Percentiles rank a stretch among this genome's conserved stretches.
Conservation (phyloP, 306 rosid species). For the Begonia loranthoides region DNA sequence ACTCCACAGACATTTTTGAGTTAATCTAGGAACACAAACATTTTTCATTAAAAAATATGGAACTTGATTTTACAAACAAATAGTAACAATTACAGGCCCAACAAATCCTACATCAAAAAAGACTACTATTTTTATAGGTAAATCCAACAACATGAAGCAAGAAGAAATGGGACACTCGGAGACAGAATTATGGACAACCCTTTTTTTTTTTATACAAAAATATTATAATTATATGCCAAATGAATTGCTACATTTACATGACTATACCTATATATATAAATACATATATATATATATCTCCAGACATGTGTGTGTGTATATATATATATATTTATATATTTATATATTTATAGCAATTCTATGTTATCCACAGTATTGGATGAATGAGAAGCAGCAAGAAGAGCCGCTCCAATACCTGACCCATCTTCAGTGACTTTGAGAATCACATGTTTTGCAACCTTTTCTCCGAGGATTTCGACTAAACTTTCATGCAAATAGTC, state of each 20-base stretch:
- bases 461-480: slow-evolving; percentile 68
- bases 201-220: slow-evolving; percentile 37
- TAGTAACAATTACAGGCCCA: too few species aligned
- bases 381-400: slow-evolving; percentile 73
- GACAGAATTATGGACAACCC: slow-evolving; percentile 34
- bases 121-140: not conserved
- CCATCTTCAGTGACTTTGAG: slow-evolving; percentile 78
- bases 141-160: slow-evolving; percentile 17
- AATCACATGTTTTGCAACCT: slow-evolving; percentile 57
- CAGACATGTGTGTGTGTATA: not conserved
- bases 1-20: too few species aligned
- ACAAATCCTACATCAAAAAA: too few species aligned
- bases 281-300: slow-evolving; percentile 34
- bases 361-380: slow-evolving; percentile 54
- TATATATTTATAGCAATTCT: slow-evolving; percentile 50
- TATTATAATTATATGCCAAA: slow-evolving; percentile 31
- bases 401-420: slow-evolving; percentile 73
- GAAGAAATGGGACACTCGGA: slow-evolving; percentile 13
- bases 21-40: too few species aligned
- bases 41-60: too few species aligned
- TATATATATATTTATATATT: slow-evolving; percentile 26
- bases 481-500: slow-evolving; percentile 73
- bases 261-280: slow-evolving; percentile 5
- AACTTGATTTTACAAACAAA: too few species aligned
- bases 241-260: slow-evolving; percentile 63